Base-by-base conservation (phyloP, 768 basidiomycete species). In the Trametes meyenii region DNA sequence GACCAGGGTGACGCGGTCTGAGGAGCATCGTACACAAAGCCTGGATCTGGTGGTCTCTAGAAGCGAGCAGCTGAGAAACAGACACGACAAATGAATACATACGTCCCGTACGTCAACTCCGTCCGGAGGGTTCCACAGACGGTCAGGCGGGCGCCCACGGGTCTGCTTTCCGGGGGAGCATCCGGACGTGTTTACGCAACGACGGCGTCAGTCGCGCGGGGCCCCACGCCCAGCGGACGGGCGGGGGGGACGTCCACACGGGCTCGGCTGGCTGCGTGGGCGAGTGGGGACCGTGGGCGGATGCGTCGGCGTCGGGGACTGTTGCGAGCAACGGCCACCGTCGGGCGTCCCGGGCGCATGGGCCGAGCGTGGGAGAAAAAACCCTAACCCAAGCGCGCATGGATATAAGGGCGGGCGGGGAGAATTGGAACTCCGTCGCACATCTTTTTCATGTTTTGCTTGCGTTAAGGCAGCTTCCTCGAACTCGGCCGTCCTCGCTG, bases 391-490 rank as follows among this genome's bases (percentile, higher is more conserved):
- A 48, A 55, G 53, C 62, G 57, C 57, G 38, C 35, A 44, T 53
- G 48, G 58, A 56, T 61, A 61, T 60, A 60, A 55, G 24, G 38
- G n/a, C 19, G 49, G 19, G 42, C 54, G 39, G 48, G 36, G 39
- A 42, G 58, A 51, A 45, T 53, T 64, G 43, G 12, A 45, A 56
- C 62, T 64, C 58, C 62, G 62, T 48, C 58, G 46, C 42, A 51
- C 49, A 50, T 48, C 57, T 59, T 64, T 63, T 64, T 64, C 62
- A 64, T 64, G 62, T 64, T 64, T 64, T 64, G 54, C 42, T 51
- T 56, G 53, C 58, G 62, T 64, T 60, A 59, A 55, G 26, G 26
- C 50, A 45, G 56, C 62, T 64, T 64, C 62, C 58, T 64, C 58
- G 58, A 50, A 54, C 62, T 64, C 58, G 62, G 62, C 38, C 58